Conservation (phyloP, 2,329 filamentous ascomycete species). For the Samsoniella hepiali region DNA sequence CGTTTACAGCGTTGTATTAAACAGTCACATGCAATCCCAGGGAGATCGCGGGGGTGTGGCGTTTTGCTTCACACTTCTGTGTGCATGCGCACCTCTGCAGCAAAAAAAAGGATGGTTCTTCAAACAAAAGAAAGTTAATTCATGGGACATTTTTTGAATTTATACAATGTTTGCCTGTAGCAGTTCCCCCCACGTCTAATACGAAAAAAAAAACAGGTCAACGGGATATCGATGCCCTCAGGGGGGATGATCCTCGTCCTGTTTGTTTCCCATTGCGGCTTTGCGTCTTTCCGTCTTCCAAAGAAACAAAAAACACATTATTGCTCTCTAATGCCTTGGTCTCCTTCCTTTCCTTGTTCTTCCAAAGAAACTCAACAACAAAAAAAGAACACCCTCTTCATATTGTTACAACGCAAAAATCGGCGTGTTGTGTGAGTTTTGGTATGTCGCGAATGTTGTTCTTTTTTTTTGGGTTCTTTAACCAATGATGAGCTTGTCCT, state of each 20-base stretch:
- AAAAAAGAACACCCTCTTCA: constrained; percentile 10
- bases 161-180: constrained; percentile 21
- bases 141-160: constrained; percentile 19
- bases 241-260: background rate
- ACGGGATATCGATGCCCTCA: background rate
- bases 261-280: background rate
- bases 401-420: constrained; percentile 18
- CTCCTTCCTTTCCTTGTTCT: background rate
- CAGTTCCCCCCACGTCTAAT: constrained; percentile 19
- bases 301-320: constrained; percentile 1
- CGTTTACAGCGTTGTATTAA: too few relatives aligned
- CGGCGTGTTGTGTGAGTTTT: constrained; percentile 9
- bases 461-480: constrained; percentile 46
- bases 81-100: too few relatives aligned
- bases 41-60: background rate
- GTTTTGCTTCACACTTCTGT: background rate
- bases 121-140: constrained; percentile 18
- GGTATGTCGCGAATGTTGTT: background rate
- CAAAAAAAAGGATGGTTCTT: background rate
- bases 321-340: constrained; percentile 14
- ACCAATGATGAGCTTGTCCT: constrained; percentile 87
- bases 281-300: background rate
- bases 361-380: constrained; percentile 10
- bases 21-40: constrained; percentile 3
- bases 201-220: background rate